Percentiles rank a stretch among this genome's conserved stretches.
These are phyloP conservation scores for Globisporangium carolinianum DNA, from an alignment of 352 stramenopile species.

Conservation along the genomic window DNA sequence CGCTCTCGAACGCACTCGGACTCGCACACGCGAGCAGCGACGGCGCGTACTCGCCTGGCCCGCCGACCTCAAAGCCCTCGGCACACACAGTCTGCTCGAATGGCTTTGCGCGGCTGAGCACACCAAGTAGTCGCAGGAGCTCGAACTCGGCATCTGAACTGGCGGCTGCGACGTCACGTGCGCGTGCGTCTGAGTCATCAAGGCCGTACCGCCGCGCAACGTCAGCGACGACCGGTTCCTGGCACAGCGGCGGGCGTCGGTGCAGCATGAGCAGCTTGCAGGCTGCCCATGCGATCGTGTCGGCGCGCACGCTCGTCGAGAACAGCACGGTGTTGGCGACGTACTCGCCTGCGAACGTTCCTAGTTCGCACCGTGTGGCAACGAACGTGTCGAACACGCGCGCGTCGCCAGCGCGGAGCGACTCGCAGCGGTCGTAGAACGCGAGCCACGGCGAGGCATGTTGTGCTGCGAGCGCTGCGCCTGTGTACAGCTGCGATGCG, in stretches of 20 bases:
- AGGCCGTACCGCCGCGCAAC: slow-evolving; percentile 41
- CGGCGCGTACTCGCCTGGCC: slow-evolving; percentile 15
- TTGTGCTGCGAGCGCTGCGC: slow-evolving; percentile 12
- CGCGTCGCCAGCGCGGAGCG: slow-evolving; percentile 10
- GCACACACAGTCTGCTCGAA: slow-evolving; percentile 28
- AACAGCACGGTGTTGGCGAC: slow-evolving; percentile 29
- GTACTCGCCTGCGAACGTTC: slow-evolving; percentile 8
- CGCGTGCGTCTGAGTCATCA: slow-evolving; percentile 14
- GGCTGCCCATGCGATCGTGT: slow-evolving; percentile 45
- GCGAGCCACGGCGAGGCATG: slow-evolving; percentile 18
- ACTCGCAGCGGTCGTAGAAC: slow-evolving; percentile 22
- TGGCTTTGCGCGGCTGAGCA: slow-evolving; percentile 40
- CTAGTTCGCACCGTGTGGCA: slow-evolving; percentile 19
- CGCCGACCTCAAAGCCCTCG: slow-evolving; percentile 33
- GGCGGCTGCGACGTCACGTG: slow-evolving; percentile 20
- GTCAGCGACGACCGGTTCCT: slow-evolving; percentile 44
- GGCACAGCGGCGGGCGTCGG: slow-evolving; percentile 41
- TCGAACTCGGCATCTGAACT: slow-evolving; percentile 48
- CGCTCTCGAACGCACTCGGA: slow-evolving; percentile 31
- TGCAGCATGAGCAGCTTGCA: slow-evolving; percentile 51
- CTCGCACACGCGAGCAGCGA: slow-evolving; percentile 36
- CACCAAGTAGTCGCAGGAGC: slow-evolving; percentile 31
- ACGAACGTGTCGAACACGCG: slow-evolving; percentile 8
- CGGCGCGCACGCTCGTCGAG: slow-evolving; percentile 29
- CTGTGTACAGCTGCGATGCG: slow-evolving; percentile 6